Base-by-base conservation (phyloP, 352 stramenopile species). In the Phytophthora uliginosa region DNA sequence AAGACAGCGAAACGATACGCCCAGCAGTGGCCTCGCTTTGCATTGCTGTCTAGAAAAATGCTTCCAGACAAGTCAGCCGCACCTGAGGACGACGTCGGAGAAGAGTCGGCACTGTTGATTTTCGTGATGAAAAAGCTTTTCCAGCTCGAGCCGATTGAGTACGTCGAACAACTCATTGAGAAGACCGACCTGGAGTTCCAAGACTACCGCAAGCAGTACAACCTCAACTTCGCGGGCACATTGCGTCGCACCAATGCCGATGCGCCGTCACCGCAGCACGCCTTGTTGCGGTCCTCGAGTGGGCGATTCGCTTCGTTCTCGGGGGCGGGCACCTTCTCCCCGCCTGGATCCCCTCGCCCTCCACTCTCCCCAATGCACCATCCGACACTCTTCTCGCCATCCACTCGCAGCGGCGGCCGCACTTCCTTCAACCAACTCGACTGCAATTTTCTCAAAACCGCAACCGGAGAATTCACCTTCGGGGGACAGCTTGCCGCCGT, bases 301-400 rank as follows among this genome's bases (percentile, higher is more conserved):
- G 60, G 66, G 28, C 55, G 66, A 3, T 88, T 89, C n/a, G 79
- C 81, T 20, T 89, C 79, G 0, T 89, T 89, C 56, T 78, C 83
- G 10, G 63, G 74, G 17, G 48, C 48, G 2, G 70, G 58, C 2
- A 68, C 66, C 12, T 73, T 75, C 26, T 70, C 68, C 59, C 48
- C 57, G 2, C 31, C 66, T n/a, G 51, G 69, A 13, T 79, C 65
- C 8, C 59, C 63, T 36, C 42, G 55, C 17, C 1, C 58, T 18
- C 40, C 52, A 22, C 15, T 59, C 18, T 66, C 63, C 10, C 60
- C 58, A 20, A 63, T 76, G 62, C 67, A 24, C 20, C 61, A 76
- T 42, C 68, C 63, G n/a, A 76, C 62, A 24, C 59, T 79, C 8
- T 64, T 79, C 31, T 40, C 73, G 40, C 20, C 68, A 22, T 76